phyloP scores from a whole-genome alignment of 1,284 basidiomycete species.

The Trametes polyzona region DNA sequence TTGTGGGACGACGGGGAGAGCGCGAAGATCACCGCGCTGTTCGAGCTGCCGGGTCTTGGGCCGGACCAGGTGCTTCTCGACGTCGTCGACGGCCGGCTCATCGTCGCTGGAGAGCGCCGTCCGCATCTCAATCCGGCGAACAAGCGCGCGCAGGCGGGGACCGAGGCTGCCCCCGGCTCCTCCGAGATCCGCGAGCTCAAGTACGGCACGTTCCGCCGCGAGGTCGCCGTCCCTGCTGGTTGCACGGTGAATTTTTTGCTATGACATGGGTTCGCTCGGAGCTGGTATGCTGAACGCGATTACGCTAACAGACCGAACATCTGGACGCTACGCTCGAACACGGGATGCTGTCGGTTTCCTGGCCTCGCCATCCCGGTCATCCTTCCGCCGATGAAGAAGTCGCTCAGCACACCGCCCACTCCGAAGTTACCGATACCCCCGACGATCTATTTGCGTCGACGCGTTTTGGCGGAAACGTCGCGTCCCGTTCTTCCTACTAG shows the following conservation, averaged over 20 bases:
- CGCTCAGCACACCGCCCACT: not conserved
- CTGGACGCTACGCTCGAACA: conserved; percentile 25
- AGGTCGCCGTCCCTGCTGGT: conserved; percentile 33
- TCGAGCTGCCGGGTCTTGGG: conserved; percentile 61
- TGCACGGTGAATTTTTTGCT: conserved; percentile 11
- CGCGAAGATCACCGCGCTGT: conserved; percentile 46
- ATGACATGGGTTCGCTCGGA: too few relatives aligned
- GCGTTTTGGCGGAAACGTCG: not conserved
- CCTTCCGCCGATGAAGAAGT: not conserved
- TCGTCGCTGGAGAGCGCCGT: conserved; percentile 52
- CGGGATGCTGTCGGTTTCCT: conserved; percentile 32
- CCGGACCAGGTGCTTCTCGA: conserved; percentile 48
- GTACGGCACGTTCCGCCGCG: conserved; percentile 54
- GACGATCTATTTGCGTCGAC: not conserved
- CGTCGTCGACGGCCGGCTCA: conserved; percentile 47
- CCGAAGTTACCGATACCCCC: not conserved
- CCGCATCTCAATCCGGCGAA: conserved; percentile 9
- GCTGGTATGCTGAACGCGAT: not conserved
- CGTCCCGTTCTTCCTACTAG: not conserved
- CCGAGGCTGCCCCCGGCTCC: not conserved
- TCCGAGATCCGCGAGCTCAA: conserved; percentile 51
- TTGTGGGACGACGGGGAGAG: conserved; percentile 51
- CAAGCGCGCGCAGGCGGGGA: not conserved
- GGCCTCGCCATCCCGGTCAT: conserved; percentile 23
- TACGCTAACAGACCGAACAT: conserved; percentile 12